Evolutionary conservation across 2,329 filamentous ascomycete genomes (phyloP), one percentile per base, ranked within the genome.

Genomic region (Fonsecaea pedrosoi): DNA sequence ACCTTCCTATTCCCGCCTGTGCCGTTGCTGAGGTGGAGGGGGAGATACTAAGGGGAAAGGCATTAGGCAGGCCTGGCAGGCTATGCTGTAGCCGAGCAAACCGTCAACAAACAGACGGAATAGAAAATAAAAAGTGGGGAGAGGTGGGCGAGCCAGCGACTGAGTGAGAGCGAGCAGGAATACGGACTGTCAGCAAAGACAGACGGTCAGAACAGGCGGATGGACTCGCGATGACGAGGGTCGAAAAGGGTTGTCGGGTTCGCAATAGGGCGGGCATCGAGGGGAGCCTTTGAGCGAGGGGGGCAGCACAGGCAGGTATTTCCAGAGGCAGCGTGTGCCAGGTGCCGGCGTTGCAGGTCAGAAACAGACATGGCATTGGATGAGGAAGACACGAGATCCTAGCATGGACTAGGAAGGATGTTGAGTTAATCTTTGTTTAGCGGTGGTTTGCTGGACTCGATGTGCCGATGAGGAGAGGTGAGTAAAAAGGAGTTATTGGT

Each of bases 351-450:
- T 56, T 34, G 60, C 48, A 62, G 60, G 48, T 42, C 37, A 38
- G 48, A 62, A 25, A 32, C 13, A 48, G 38, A 18, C 40, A 32
- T 25, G 38, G 12, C 40, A 32, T 25, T 48, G 40, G 34, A 45
- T 15, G 30, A 48, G 30, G 15, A 21, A 42, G 58, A 61, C 42
- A n/a, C 25, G 45, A 54, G 42, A 40, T 60, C 45, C 45, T 30
- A 50, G 45, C 18, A 50, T 35, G 57, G 42, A 32, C 30, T 40
- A 40, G 45, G 38, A 18, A 37, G 38, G 57, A 34, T 48, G 34
- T 50, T 61, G 45, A 50, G 45, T 50, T 21, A 34, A 40, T 61
- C 59, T 61, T 48, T 48, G 57, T 60, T 59, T 59, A 59, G 45
- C 8, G 37, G 30, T 32, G 30, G 30, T 6, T 32, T 32, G 4